These are phyloP conservation scores for Pseudocercospora vitis DNA, from an alignment of 2,329 filamentous ascomycete species.

Conservation along the genomic window DNA sequence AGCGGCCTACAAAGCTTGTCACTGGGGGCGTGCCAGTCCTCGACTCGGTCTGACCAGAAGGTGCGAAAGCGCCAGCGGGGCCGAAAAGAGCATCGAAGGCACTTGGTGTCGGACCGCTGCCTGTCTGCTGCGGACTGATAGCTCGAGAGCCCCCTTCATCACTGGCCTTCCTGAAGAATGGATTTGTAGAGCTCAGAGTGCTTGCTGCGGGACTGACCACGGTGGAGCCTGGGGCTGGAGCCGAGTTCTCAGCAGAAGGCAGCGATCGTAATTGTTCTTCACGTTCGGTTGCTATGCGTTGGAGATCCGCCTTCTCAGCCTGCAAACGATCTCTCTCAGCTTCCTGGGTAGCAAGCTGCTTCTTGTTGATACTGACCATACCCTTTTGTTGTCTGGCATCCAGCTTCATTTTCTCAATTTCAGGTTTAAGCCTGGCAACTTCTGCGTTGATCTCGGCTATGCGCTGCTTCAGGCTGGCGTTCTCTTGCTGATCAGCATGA, in stretches of 20 bases:
- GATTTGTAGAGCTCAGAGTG: slow-evolving; percentile 68
- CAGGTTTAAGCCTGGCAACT: slow-evolving; percentile 78
- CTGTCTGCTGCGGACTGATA: slow-evolving; percentile 27
- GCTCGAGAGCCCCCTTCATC: slow-evolving; percentile 27
- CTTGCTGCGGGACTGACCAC: slow-evolving; percentile 30
- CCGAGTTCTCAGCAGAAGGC: slow-evolving; percentile 20
- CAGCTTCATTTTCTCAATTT: slow-evolving; percentile 88
- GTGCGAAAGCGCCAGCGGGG: slow-evolving; percentile 46
- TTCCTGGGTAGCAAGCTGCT: slow-evolving; percentile 88
- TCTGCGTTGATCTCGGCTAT: slow-evolving; percentile 81
- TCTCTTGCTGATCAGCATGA: slow-evolving; percentile 86
- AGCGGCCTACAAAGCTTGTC: slow-evolving; percentile 33
- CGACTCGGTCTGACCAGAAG: slow-evolving; percentile 28
- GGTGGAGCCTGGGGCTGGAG: slow-evolving; percentile 16
- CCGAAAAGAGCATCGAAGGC: slow-evolving; percentile 41
- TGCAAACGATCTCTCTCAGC: slow-evolving; percentile 85
- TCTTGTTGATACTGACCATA: slow-evolving; percentile 96
- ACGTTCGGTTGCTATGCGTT: slow-evolving; percentile 50
- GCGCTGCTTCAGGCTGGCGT: slow-evolving; percentile 78
- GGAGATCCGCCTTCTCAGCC: slow-evolving; percentile 70
- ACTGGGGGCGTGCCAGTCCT: slow-evolving; percentile 35
- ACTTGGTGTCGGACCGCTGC: slow-evolving; percentile 36
- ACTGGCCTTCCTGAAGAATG: slow-evolving; percentile 74
- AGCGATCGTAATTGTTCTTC: slow-evolving; percentile 24
- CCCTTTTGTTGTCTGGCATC: slow-evolving; percentile 95